Conservation (phyloP, 768 basidiomycete species). For the Lactarius deliciosus region DNA sequence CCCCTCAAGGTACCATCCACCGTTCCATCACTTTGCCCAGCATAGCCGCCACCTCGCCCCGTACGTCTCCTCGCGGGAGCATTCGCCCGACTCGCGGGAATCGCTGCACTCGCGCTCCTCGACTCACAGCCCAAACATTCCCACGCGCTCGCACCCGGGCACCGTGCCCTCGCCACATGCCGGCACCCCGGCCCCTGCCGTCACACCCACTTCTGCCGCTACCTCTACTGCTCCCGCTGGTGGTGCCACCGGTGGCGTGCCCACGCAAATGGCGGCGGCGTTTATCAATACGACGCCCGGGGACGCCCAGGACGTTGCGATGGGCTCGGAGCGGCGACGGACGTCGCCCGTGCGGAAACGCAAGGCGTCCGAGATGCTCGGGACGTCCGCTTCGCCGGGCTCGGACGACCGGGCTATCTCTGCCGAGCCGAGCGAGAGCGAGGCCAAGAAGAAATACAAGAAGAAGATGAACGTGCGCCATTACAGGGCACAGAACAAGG, state of each 20-base stretch:
- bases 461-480: conserved; percentile 29
- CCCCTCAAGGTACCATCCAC: conserved; percentile 17
- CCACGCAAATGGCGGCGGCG: background rate
- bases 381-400: conserved; percentile 13
- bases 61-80: conserved; percentile 19
- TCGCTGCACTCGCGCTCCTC: conserved; percentile 17
- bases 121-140: conserved; percentile 9
- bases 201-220: background rate
- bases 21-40: conserved; percentile 1
- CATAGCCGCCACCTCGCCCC: conserved; percentile 10
- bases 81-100: conserved; percentile 18
- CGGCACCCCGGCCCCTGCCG: background rate
- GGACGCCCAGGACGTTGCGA: conserved; percentile 8
- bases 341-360: conserved; percentile 22
- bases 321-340: conserved; percentile 1
- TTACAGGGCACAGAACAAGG: conserved; percentile 28
- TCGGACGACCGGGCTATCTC: conserved; percentile 19
- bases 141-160: conserved; percentile 1
- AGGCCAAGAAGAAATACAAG: conserved; percentile 28
- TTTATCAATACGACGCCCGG: conserved; percentile 20
- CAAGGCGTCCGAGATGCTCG: conserved; percentile 27
- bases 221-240: background rate
- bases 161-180: conserved; percentile 9
- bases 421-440: conserved; percentile 25
- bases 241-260: background rate